Base-by-base conservation (phyloP, 1,139 yeast genomes). In the Debaryomyces sp. region DNA sequence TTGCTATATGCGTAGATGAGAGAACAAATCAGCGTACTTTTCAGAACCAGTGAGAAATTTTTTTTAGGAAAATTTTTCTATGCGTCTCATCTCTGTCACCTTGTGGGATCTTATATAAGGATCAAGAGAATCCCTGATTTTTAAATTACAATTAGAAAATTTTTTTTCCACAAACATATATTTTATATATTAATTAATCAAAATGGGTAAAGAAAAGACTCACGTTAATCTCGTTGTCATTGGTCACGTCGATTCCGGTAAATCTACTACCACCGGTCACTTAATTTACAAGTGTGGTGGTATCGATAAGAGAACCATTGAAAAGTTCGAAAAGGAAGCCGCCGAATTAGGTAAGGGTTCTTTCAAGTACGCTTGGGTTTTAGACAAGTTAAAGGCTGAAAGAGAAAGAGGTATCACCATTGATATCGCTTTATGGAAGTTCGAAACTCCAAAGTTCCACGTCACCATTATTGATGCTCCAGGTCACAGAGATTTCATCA, bases 211-310 rank as follows among this genome's bases (percentile, higher is more conserved):
- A 80, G 96, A 87, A 74, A 91, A 90, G 88, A 73, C 84, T 80
- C 98, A 92, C 89, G 88, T 92, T 81, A 92, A 92, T 96, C 94
- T 92, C 81, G 98, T 92, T 80, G 98, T 92, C 77, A 92, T 92
- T 78, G 98, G 98, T 80, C 98, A 91, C 95, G 97, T 90, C 96
- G 97, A 90, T 82, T 90, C 97, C 67, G 96, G 96, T 83, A 90
- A 90, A 82, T 90, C 96, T 63, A 90, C 97, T 75, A 89, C 96
- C 79, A 91, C 97, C 75, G 97, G 97, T 80, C 97, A 91, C 87
- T 89, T 92, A 82, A 92, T 92, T 76, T 92, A 78, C 96, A 92
- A 92, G 95, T 73, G 81, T 79, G 86, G 86, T 80, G 86, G 91
- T 85, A 86, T 86, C 66, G 95, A 90, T 83, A 90, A 91, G 89